These are phyloP conservation scores for Magnolia officinalis DNA, from an alignment of 164 flowering plant species.

Conservation along the genomic window DNA sequence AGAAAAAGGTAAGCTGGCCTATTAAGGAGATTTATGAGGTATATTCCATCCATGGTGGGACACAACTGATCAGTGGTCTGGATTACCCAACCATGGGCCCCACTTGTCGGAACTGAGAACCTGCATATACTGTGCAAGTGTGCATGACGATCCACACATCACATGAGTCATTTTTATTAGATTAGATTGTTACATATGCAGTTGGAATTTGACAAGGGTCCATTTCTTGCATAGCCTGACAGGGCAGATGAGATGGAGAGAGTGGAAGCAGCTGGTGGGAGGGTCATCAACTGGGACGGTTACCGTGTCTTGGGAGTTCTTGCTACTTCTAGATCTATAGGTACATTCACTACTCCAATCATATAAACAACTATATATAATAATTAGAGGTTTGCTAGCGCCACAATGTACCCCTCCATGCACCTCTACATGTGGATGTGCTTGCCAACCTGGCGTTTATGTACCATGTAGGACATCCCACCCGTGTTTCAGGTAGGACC, in stretches of 20 bases:
- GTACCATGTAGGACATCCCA: too few species aligned
- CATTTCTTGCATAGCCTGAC: conserved; percentile 54
- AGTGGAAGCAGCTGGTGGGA: conserved; percentile 82
- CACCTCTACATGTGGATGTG: too few species aligned
- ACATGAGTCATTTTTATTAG: too few species aligned
- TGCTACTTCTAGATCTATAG: conserved; percentile 87
- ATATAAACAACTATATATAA: too few species aligned
- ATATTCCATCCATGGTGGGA: not conserved
- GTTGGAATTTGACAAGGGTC: not conserved
- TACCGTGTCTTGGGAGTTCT: conserved; percentile 74
- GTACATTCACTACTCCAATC: conserved; percentile 25
- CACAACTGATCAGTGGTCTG: not conserved
- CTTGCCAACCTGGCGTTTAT: too few species aligned
- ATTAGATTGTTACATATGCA: not conserved
- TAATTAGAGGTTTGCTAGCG: too few species aligned
- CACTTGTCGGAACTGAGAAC: not conserved
- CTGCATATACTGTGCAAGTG: not conserved
- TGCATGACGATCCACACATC: not conserved
- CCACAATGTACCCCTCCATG: too few species aligned
- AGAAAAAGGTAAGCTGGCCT: too few species aligned
- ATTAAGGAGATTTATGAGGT: too few species aligned
- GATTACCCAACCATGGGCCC: not conserved
- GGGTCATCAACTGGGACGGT: conserved; percentile 81
- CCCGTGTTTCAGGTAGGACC: too few species aligned
- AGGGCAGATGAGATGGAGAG: conserved; percentile 73